Base-by-base conservation (phyloP, 1,284 basidiomycete genomes). In the Leccinum insolens region DNA sequence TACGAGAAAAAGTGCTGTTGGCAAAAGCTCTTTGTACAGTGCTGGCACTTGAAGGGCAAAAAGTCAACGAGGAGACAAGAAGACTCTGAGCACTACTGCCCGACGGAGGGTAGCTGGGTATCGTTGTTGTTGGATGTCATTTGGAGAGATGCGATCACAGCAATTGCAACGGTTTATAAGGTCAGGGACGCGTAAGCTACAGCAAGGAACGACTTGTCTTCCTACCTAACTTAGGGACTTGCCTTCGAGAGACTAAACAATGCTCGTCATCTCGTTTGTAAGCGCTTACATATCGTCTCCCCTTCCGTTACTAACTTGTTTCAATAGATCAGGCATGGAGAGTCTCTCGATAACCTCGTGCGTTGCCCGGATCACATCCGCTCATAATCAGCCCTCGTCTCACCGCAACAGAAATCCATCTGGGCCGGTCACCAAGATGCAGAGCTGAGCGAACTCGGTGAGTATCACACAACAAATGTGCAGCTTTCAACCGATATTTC, bases 391-490 rank as follows among this genome's bases (percentile, higher is more conserved):
- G 20, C 15, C 2, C 59, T 69, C 12, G 68, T 62, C 62, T 39
- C 61, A 44, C 3, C 37, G 37, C 44, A 37, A 25, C 64, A 90
- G 87, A 83, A 77, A 67, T 75, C 80, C 2, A 74, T 88, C 7
- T 96, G 94, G 94, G 93, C 94, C 31, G 95, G 95, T 11, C 94
- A 91, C 86, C 86, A 85, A 68, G 94, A 97, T 79, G 89, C 95
- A 2, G 88, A 92, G 0, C 83, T 96, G 5, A 92, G 93, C 17
- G 90, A 90, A 71, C 93, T 95, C 78, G 95, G 95, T 91, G 75
- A 78, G 84, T 80, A 17, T 11, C 52, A 31, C 60, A 25, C 67
- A 14, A 20, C 4, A 34, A 17, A n/a, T 59, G 17, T 15, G 67
- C 65, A 57, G 49, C 17, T 25, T 31, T 57, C 65, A 52, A 70